Percentiles rank a stretch among this genome's conserved stretches.
Evolutionary conservation across 2,329 filamentous ascomycete species (phyloP).

Genomic region (Apiospora pterosperma): DNA sequence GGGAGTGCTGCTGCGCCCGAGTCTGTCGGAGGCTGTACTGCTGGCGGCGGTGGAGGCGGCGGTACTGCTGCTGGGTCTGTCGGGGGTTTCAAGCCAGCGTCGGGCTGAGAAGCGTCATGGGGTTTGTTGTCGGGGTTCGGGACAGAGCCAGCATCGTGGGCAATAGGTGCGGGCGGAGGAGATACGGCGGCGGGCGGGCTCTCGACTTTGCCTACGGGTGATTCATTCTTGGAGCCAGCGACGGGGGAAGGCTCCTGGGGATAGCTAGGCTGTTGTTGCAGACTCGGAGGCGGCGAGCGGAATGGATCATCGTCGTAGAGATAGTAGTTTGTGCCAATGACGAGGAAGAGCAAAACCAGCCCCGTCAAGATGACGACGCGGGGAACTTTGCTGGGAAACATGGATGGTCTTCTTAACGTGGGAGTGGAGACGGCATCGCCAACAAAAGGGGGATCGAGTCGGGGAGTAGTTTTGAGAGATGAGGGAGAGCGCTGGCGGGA

Average conservation of each 20-base stretch:
- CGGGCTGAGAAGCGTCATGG: background rate
- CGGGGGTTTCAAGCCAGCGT: background rate
- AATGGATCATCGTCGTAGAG: slow-evolving; percentile 17
- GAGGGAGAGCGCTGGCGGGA: background rate
- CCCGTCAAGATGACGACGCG: slow-evolving; percentile 21
- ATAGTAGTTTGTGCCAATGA: slow-evolving; percentile 22
- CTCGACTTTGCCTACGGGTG: background rate
- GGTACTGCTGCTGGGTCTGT: background rate
- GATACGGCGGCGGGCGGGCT: background rate
- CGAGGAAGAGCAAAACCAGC: slow-evolving; percentile 18
- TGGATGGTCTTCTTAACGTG: slow-evolving; percentile 41
- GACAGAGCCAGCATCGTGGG: background rate
- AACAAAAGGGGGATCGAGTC: background rate
- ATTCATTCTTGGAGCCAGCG: background rate
- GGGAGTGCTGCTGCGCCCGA: background rate
- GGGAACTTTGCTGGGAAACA: slow-evolving; percentile 22
- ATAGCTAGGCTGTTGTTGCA: slow-evolving; percentile 6
- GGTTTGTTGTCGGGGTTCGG: background rate
- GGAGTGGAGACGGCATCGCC: slow-evolving; percentile 35
- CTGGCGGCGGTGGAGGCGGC: background rate
- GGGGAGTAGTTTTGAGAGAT: background rate
- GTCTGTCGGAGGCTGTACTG: background rate
- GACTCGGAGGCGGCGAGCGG: slow-evolving; percentile 6
- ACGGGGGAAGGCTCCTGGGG: background rate
- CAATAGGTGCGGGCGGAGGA: background rate